Base-by-base conservation (phyloP, 225 moss, liverwort and hornwort species). In the Lunularia cruciata region DNA sequence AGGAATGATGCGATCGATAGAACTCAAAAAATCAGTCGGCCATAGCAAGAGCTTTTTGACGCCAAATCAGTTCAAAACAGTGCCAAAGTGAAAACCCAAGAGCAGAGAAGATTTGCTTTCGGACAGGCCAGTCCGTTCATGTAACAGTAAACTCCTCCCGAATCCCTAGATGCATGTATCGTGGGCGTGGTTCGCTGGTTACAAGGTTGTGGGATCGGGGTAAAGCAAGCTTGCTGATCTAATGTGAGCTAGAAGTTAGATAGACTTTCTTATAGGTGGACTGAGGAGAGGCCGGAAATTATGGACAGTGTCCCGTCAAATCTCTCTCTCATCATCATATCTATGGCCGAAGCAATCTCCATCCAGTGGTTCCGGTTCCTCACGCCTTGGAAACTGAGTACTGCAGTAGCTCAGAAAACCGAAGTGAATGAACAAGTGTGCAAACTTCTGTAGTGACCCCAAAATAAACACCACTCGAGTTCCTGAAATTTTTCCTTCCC, bases 281-380 rank as follows among this genome's bases (percentile, higher is more conserved):
- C 58, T 34, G 58, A 31, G 30, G 26, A 57, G 57, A 57, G 32
- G 57, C 57, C 57, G 57, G 31, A 26, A 18, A 57, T 52, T 52
- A 23, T 23, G 58, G 58, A 8, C 32, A 59, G 7, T 2, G 32
- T 54, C 58, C 58, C 58, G 58, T 36, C 34, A 59, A 59, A 32
- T 59, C 34, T 35, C 32, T 59, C 15, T 35, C 58, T 36, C 58
- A 59, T 59, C 58, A 59, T 59, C 58, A 59, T 59, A 19, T 19
- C 58, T 35, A 16, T 18, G 19, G 34, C 58, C 18, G 34, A 35
- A 33, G 58, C 58, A 59, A 59, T 59, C 58, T 36, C 15, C 34
- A 14, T 34, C 58, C 58, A 59, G 33, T 59, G 7, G 58, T 59
- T 59, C 43, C 7, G n/a, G n/a, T 54, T 27, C 58, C 35, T 18